phyloP scores from a whole-genome alignment of 805 yeast species.

The Maudiozyma bulderi region DNA sequence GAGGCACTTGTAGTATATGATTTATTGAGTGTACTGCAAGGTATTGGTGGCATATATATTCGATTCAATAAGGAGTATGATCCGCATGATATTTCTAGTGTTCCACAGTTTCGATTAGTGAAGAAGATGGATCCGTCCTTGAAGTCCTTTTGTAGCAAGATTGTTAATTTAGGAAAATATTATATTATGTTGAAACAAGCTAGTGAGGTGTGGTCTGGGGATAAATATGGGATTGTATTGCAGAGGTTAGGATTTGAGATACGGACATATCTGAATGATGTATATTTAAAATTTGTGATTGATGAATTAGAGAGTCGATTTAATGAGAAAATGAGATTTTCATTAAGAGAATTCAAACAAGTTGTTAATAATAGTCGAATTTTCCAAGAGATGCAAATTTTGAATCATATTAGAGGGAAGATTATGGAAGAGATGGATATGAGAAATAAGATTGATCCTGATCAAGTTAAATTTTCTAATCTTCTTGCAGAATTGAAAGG shows the following conservation, averaged over 20 bases:
- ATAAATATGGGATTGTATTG: conserved; percentile 57
- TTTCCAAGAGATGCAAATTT: conserved; percentile 38
- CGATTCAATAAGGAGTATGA: conserved; percentile 56
- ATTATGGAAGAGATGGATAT: conserved; percentile 40
- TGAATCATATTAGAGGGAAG: conserved; percentile 46
- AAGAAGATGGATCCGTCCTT: conserved; percentile 65
- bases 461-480: conserved; percentile 36
- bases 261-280: conserved; percentile 33
- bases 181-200: conserved; percentile 52
- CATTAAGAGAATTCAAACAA: conserved; percentile 52
- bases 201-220: conserved; percentile 45
- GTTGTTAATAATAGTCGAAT: conserved; percentile 31
- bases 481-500: conserved; percentile 5
- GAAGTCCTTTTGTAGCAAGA: conserved; percentile 54
- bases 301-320: conserved; percentile 46
- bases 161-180: conserved; percentile 54
- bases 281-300: conserved; percentile 28
- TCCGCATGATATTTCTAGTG: conserved; percentile 30
- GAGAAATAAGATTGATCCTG: conserved; percentile 33
- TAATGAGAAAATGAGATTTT: conserved; percentile 39
- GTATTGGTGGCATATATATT: conserved; percentile 70
- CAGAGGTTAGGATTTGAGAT: conserved; percentile 65
- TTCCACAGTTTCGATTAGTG: conserved; percentile 66
- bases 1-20: conserved; percentile 70
- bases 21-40: conserved; percentile 54